Conservation (phyloP, 176 grass and related monocot species). For the Carex myosuroides region DNA sequence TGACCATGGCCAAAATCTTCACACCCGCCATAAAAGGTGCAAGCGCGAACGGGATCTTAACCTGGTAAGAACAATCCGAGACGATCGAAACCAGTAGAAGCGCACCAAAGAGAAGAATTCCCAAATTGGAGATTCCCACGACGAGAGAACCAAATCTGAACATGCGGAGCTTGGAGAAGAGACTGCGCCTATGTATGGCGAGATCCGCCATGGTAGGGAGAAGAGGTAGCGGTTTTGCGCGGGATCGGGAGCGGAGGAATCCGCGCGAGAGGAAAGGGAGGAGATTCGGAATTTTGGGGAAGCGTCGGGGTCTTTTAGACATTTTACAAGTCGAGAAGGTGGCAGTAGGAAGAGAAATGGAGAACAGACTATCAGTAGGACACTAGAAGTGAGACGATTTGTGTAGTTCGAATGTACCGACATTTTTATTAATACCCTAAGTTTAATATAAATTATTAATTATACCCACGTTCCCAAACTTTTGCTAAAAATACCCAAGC, state of each 20-base stretch:
- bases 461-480: too few relatives aligned
- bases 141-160: conserved; percentile 63
- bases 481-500: too few relatives aligned
- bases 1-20: conserved; percentile 69
- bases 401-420: background rate
- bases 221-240: conserved; percentile 24
- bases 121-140: conserved; percentile 52
- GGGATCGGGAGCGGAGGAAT: conserved; percentile 27
- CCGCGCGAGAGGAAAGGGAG: conserved; percentile 37
- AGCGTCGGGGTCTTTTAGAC: conserved; percentile 23
- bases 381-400: background rate
- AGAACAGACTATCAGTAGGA: background rate
- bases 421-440: too few relatives aligned
- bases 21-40: conserved; percentile 41
- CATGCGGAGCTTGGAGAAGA: conserved; percentile 64
- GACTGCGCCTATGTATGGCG: conserved; percentile 10
- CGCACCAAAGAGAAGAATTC: conserved; percentile 52
- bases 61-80: conserved; percentile 26
- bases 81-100: conserved; percentile 43
- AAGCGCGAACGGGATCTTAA: conserved; percentile 36
- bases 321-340: conserved; percentile 26
- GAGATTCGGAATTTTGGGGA: conserved; percentile 32
- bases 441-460: too few relatives aligned
- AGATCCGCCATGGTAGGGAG: conserved; percentile 30
- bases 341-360: conserved; percentile 19